Percentiles rank a stretch among this genome's conserved stretches.
Conservation (phyloP, 2,329 filamentous ascomycete species). For the Nakataea oryzae region DNA sequence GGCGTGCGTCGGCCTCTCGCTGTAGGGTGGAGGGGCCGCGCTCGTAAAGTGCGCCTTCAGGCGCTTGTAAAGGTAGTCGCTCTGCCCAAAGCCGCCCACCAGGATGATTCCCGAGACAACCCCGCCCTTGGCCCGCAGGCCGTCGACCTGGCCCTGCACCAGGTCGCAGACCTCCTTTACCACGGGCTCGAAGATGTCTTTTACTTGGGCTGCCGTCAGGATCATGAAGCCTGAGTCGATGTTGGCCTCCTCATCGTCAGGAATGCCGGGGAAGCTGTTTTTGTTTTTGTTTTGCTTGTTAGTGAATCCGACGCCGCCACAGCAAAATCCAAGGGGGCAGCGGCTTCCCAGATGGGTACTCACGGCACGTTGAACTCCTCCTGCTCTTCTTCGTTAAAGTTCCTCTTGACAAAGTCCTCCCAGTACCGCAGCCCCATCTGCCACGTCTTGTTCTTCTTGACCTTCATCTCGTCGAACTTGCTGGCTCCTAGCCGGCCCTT, state of each 20-base stretch:
- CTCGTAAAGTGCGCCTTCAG: slow-evolving; percentile 59
- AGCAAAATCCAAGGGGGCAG: neutral
- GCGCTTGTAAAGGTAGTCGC: slow-evolving; percentile 62
- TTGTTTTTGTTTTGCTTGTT: no score
- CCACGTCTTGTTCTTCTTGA: slow-evolving; percentile 71
- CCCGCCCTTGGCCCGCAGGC: slow-evolving; percentile 49
- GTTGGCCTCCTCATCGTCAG: slow-evolving; percentile 65
- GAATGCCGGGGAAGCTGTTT: slow-evolving; percentile 56
- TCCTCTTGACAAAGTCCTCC: slow-evolving; percentile 76
- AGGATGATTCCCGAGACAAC: slow-evolving; percentile 66
- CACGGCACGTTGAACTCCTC: slow-evolving; percentile 68
- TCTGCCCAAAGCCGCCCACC: slow-evolving; percentile 74
- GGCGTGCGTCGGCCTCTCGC: slow-evolving; percentile 59
- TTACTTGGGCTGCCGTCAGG: slow-evolving; percentile 59
- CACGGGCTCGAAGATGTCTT: slow-evolving; percentile 66
- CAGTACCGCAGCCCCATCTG: slow-evolving; percentile 71
- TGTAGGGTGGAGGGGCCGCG: slow-evolving; percentile 51
- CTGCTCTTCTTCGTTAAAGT: slow-evolving; percentile 71
- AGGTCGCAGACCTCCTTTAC: slow-evolving; percentile 60
- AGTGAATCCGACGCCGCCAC: neutral
- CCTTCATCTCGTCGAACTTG: slow-evolving; percentile 64
- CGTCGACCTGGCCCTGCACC: slow-evolving; percentile 56
- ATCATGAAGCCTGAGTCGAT: slow-evolving; percentile 68
- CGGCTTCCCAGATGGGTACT: slow-evolving; percentile 19
- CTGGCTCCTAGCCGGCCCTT: slow-evolving; percentile 54